phyloP scores from a whole-genome alignment of 2,329 filamentous ascomycete genomes.

The Neonectria faginata region DNA sequence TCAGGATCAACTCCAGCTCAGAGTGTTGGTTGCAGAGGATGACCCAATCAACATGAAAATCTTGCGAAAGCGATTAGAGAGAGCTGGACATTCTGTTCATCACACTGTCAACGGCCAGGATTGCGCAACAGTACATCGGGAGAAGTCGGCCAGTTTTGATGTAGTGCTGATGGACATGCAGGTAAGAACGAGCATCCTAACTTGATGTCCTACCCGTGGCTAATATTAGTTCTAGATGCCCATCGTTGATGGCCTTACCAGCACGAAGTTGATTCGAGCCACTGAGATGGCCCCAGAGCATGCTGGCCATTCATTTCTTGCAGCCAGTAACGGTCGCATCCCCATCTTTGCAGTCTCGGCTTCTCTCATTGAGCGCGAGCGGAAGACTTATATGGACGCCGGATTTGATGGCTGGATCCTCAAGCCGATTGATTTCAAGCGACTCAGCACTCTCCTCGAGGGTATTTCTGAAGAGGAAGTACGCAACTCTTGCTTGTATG shows the following conservation, averaged over 20 bases:
- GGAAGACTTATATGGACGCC: conserved; percentile 75
- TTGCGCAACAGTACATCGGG: conserved; percentile 77
- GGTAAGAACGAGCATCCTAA: conserved; percentile 61
- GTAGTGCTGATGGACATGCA: conserved; percentile 94
- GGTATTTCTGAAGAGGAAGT: conserved; percentile 74
- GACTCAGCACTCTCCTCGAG: conserved; percentile 74
- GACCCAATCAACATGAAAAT: conserved; percentile 90
- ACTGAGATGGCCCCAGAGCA: conserved; percentile 69
- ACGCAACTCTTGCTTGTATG: conserved; percentile 74
- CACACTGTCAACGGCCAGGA: conserved; percentile 87
- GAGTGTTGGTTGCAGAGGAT: conserved; percentile 85
- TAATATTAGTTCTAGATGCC: conserved; percentile 76
- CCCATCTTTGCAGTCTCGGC: conserved; percentile 91
- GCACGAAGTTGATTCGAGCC: conserved; percentile 84
- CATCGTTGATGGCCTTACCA: conserved; percentile 85
- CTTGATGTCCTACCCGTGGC: neutral
- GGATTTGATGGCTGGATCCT: conserved; percentile 94
- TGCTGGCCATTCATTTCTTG: conserved; percentile 67
- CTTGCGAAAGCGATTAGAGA: conserved; percentile 82
- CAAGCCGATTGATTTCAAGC: conserved; percentile 86
- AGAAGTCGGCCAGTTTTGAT: conserved; percentile 74
- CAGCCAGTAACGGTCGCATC: conserved; percentile 71
- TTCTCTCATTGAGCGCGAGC: conserved; percentile 78
- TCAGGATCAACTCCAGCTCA: conserved; percentile 52
- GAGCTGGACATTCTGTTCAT: conserved; percentile 76